These are phyloP conservation scores for Cokeromyces recurvatus DNA, from an alignment of 371 early-diverging fungal species.

Conservation along the genomic window DNA sequence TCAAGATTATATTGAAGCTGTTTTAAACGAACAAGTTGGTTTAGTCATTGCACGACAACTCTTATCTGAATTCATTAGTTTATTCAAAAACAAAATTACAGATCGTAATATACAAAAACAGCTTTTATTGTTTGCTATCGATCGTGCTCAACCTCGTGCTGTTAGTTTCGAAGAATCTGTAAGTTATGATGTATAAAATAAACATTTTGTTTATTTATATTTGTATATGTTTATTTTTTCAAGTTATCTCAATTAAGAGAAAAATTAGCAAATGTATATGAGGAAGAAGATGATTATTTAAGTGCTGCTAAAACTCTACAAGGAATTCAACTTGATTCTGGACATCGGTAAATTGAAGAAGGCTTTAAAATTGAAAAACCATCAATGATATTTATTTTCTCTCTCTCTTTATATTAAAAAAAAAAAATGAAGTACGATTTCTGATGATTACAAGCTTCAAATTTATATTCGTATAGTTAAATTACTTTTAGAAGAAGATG, in stretches of 20 bases:
- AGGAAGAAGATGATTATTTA: slow-evolving; percentile 72
- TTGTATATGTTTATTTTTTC: no score
- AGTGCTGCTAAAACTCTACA: slow-evolving; percentile 78
- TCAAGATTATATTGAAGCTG: slow-evolving; percentile 52
- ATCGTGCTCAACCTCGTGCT: slow-evolving; percentile 57
- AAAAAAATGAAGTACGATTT: slow-evolving; percentile 58
- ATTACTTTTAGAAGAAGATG: slow-evolving; percentile 81
- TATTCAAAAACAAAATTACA: slow-evolving; percentile 31
- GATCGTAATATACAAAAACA: slow-evolving; percentile 44
- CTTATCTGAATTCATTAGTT: slow-evolving; percentile 55
- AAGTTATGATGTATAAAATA: slow-evolving; percentile 1
- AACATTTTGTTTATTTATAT: neutral
- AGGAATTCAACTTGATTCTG: slow-evolving; percentile 83
- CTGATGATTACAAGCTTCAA: slow-evolving; percentile 73
- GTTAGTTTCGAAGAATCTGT: slow-evolving; percentile 91
- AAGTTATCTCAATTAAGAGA: slow-evolving; percentile 74
- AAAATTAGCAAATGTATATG: slow-evolving; percentile 67
- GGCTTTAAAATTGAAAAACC: no score
- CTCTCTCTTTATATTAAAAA: neutral
- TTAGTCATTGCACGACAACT: slow-evolving; percentile 74
- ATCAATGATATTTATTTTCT: neutral
- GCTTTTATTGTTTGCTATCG: slow-evolving; percentile 53
- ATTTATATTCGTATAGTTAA: slow-evolving; percentile 84
- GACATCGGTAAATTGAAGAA: slow-evolving; percentile 58
- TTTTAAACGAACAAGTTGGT: slow-evolving; percentile 70